Percentiles rank a stretch among this genome's conserved stretches.
phyloP scores from a whole-genome alignment of 129 eudicot genomes.

The Saposhnikovia divaricata region DNA sequence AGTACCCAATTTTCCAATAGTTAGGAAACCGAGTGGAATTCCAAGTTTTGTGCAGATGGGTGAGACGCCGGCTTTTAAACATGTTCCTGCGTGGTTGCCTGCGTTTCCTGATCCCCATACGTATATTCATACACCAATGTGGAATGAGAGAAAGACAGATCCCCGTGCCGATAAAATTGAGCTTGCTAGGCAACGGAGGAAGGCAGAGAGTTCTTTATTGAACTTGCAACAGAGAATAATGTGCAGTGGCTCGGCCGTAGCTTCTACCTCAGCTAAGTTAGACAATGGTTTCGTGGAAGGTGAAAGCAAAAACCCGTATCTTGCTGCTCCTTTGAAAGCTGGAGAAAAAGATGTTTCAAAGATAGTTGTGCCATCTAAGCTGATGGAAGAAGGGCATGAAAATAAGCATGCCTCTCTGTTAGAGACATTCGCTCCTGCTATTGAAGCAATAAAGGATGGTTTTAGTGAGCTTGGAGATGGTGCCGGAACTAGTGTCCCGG shows the following conservation, averaged over 20 bases:
- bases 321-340: slow-evolving; percentile 33
- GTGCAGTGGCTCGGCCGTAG: slow-evolving; percentile 34
- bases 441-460: slow-evolving; percentile 67
- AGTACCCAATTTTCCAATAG: slow-evolving; percentile 56
- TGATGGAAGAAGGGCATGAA: slow-evolving; percentile 17
- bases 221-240: slow-evolving; percentile 64
- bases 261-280: slow-evolving; percentile 23
- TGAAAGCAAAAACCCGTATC: slow-evolving; percentile 29
- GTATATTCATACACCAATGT: slow-evolving; percentile 55
- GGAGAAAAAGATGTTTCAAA: slow-evolving; percentile 34
- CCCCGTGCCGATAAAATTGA: slow-evolving; percentile 75
- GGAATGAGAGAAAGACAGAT: slow-evolving; percentile 82
- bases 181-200: slow-evolving; percentile 85
- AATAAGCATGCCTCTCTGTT: slow-evolving; percentile 48
- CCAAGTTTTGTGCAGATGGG: slow-evolving; percentile 80
- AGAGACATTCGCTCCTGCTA: slow-evolving; percentile 76
- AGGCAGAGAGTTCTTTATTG: slow-evolving; percentile 84
- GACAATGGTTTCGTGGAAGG: slow-evolving; percentile 10
- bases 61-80: slow-evolving; percentile 52
- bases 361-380: slow-evolving; percentile 29
- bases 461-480: slow-evolving; percentile 41
- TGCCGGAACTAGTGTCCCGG: slow-evolving; percentile 34
- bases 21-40: slow-evolving; percentile 24
- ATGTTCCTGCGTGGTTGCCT: slow-evolving; percentile 83
- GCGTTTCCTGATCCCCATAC: slow-evolving; percentile 95